Evolutionary conservation across 345 rosid genomes (phyloP).

Genomic region (Eucalyptus sp.): DNA sequence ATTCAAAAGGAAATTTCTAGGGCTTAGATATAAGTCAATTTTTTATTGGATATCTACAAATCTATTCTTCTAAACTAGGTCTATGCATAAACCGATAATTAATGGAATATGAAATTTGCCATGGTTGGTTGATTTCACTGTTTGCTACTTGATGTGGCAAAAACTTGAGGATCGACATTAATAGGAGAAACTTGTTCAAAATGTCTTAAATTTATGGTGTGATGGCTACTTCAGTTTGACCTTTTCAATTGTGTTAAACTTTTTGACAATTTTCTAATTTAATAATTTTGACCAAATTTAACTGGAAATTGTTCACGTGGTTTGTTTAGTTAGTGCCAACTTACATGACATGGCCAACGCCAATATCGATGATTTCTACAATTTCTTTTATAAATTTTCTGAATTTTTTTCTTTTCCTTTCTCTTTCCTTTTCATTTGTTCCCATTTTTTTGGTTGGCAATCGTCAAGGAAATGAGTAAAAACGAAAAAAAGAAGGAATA

Average conservation of each 20-base stretch:
- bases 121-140: neutral
- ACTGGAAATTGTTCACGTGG: neutral
- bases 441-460: neutral
- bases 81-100: neutral
- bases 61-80: neutral
- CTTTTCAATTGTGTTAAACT: neutral
- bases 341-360: neutral
- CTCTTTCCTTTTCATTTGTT: neutral
- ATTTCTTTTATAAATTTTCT: neutral
- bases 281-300: neutral
- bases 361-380: neutral
- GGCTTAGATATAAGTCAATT: neutral
- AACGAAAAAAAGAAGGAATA: neutral
- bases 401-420: neutral
- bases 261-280: neutral
- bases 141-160: neutral
- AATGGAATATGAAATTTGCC: neutral
- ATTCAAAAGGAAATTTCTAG: neutral
- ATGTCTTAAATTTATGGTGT: rapidly evolving
- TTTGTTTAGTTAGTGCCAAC: neutral
- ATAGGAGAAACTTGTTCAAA: neutral
- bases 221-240: neutral
- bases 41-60: neutral
- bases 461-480: neutral
- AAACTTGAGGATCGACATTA: neutral